Conservation (phyloP, 2,329 filamentous ascomycete genomes). For the Chaetomiaceae sp. region DNA sequence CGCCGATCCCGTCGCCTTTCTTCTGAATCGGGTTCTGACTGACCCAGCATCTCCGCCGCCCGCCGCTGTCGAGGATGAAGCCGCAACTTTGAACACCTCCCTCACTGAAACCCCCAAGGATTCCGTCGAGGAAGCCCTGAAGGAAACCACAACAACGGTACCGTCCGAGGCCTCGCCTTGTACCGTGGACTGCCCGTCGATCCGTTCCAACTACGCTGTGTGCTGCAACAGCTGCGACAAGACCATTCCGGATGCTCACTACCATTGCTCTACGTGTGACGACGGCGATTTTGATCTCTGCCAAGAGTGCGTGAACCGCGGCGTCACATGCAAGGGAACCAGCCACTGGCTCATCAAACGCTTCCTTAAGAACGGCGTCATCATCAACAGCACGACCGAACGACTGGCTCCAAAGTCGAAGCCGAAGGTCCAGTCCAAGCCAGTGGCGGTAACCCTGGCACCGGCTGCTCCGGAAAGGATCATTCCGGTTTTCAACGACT, state of each 20-base stretch:
- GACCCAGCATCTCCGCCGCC: too few species aligned
- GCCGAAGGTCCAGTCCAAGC: slow-evolving; percentile 24
- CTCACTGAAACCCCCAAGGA: too few species aligned
- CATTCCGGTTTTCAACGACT: slow-evolving; percentile 25
- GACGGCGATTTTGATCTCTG: slow-evolving; percentile 94
- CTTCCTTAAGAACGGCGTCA: slow-evolving; percentile 68
- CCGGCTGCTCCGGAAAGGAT: slow-evolving; percentile 18
- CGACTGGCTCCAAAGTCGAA: slow-evolving; percentile 63
- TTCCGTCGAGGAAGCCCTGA: too few species aligned
- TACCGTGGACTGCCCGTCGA: slow-evolving; percentile 11
- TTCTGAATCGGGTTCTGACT: too few species aligned
- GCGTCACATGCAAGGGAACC: slow-evolving; percentile 70
- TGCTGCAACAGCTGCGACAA: slow-evolving; percentile 89
- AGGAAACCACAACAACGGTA: neutral
- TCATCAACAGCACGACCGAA: slow-evolving; percentile 83
- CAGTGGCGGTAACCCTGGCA: neutral
- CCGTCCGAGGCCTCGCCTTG: neutral
- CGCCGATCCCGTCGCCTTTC: too few species aligned
- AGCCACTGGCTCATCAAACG: slow-evolving; percentile 96
- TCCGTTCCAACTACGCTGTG: slow-evolving; percentile 63
- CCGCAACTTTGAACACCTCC: neutral
- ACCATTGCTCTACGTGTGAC: slow-evolving; percentile 91
- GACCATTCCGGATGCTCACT: slow-evolving; percentile 77
- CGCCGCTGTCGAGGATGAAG: slow-evolving; percentile 13
- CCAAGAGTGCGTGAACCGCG: slow-evolving; percentile 68